Base-by-base conservation (phyloP, 768 basidiomycete genomes). In the Kwoniella pini region DNA sequence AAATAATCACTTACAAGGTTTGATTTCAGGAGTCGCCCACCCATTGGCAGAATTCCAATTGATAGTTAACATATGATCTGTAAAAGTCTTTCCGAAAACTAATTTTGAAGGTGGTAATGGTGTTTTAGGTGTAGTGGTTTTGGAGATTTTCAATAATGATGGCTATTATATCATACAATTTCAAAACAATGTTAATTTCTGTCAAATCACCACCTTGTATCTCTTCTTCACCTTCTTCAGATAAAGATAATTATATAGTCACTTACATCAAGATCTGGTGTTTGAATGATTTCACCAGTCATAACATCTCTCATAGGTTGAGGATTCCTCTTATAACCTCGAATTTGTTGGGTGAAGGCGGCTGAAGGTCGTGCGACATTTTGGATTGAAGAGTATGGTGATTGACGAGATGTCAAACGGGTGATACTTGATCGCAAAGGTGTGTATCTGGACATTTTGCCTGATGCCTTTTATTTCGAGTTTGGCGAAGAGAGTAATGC, bases 41-140 rank as follows among this genome's bases (percentile, higher is more conserved):
- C 94, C 94, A 39, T 82, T 81, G 22, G 81, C 73, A 3, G 82
- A 80, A 60, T 83, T 81, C 92, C 92, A 95, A n/a, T 77, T 86
- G 80, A 80, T 84, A 39, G 83, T 86, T 39, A 93, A 78, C 91
- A 93, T 93, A 76, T 93, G 90, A 78, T 93, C 76, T 88, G 61
- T 75, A 79, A 95, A 94, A 22, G 86, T 89, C 72, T 85, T 86
- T 0, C 94, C 94, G 71, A 95, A 98, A 6, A 88, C 82, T 56
- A 96, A 83, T 31, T 82, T 82, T 1, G 85, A 83, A 11, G 86
- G 81, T 0, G 86, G 83, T 1, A 91, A 90, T 5, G 84, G 80
- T 6, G 82, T 77, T 64, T 84, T 85, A 0, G 88, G 90, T 26
- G 80, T 82, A n/a, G 31, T 31, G 15, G 71, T 72, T n/a, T 64